phyloP scores from a whole-genome alignment of 2,329 filamentous ascomycete genomes.

The Metarhizium rileyi region DNA sequence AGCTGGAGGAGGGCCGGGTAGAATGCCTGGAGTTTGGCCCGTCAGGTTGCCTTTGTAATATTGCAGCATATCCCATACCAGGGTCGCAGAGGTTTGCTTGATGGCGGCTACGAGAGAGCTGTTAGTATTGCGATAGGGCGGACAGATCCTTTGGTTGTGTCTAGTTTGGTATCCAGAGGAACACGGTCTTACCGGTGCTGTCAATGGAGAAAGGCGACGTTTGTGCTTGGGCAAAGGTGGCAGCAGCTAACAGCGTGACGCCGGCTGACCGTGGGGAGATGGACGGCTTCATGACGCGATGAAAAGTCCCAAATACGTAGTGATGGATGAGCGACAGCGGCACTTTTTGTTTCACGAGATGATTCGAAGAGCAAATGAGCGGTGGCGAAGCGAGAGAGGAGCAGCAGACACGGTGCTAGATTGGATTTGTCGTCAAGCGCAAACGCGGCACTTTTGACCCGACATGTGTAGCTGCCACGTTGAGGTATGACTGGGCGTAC shows the following conservation, averaged over 20 bases:
- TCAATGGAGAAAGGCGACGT: conserved; percentile 6
- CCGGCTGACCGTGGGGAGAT: conserved; percentile 1
- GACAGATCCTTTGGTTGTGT: neutral
- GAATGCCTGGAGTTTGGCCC: conserved; percentile 35
- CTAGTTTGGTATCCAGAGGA: neutral
- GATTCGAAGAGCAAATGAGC: neutral
- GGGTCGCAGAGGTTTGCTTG: conserved; percentile 25
- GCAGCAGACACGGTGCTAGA: neutral
- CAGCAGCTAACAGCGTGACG: conserved; percentile 5
- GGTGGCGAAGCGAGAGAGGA: neutral
- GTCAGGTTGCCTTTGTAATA: conserved; percentile 37
- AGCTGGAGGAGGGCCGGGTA: conserved; percentile 35
- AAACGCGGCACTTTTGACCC: neutral
- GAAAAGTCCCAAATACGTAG: neutral
- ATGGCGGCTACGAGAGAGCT: conserved; percentile 21
- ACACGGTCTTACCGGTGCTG: conserved; percentile 6
- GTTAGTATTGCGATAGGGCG: neutral
- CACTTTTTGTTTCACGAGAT: neutral
- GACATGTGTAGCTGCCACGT: neutral
- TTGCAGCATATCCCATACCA: conserved; percentile 35
- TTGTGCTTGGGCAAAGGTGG: conserved; percentile 7
- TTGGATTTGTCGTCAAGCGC: neutral
- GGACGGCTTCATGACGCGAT: conserved; percentile 8
- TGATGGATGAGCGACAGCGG: neutral
- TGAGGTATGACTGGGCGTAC: neutral